Evolutionary conservation across 345 rosid species (phyloP).

Genomic region (Citrus australasica): DNA sequence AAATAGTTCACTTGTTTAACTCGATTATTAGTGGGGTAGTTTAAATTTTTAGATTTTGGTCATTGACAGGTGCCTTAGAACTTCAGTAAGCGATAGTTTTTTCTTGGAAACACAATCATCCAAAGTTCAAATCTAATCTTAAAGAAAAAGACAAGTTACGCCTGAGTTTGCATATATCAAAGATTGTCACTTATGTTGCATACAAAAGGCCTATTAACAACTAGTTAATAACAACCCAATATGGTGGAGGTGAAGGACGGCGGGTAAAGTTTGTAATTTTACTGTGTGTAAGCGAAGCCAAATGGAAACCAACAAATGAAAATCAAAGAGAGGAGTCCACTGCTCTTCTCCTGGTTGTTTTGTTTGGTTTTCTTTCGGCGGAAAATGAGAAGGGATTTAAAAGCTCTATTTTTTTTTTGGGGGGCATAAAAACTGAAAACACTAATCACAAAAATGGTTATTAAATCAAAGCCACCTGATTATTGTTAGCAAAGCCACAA

Average conservation of each 20-base stretch:
- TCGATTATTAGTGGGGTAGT: neutral
- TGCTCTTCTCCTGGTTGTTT: neutral
- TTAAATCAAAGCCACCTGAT: neutral
- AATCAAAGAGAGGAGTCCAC: neutral
- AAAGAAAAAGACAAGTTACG: neutral
- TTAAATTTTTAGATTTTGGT: neutral
- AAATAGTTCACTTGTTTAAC: neutral
- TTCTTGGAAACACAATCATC: neutral
- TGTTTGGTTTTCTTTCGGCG: conserved; percentile 11
- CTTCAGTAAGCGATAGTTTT: neutral
- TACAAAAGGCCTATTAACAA: neutral
- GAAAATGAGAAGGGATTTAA: neutral
- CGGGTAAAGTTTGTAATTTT: neutral
- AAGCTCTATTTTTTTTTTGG: neutral
- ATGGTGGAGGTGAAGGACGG: neutral
- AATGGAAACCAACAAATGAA: neutral
- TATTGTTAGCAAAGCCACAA: neutral
- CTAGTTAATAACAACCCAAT: too few species aligned
- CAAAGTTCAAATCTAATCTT: neutral
- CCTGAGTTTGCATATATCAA: neutral
- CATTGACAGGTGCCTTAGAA: neutral
- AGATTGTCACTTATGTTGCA: neutral
- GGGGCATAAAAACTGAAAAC: neutral
- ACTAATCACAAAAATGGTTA: neutral
- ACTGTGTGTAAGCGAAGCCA: too few species aligned